Evolutionary conservation across 495 filamentous ascomycete species (phyloP).

Genomic region (Poronia punctata): DNA sequence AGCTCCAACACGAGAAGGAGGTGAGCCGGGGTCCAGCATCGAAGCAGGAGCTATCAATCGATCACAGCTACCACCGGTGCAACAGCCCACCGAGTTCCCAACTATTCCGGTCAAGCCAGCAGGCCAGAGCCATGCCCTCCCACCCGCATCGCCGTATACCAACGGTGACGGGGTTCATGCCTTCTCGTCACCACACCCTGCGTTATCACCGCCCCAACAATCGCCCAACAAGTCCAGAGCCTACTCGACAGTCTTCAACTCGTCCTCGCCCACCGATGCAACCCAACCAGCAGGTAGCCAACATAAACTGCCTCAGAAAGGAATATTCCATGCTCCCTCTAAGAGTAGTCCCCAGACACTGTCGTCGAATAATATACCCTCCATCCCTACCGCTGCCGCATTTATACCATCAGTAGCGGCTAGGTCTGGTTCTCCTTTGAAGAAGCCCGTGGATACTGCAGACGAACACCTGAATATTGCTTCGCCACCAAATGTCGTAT

Average conservation of each 20-base stretch:
- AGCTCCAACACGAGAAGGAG: constrained; percentile 8
- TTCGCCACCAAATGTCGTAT: constrained; percentile 14
- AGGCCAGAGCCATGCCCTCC: constrained; percentile 13
- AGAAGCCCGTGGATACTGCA: constrained; percentile 18
- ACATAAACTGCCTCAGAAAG: constrained; percentile 20
- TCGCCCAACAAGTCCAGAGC: constrained; percentile 34
- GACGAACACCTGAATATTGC: constrained; percentile 14
- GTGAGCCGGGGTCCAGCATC: constrained; percentile 4
- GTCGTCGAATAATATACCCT: constrained; percentile 18
- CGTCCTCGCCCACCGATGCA: constrained; percentile 17
- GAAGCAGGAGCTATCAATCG: constrained; percentile 4
- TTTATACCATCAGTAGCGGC: constrained; percentile 12
- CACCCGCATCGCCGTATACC: constrained; percentile 19
- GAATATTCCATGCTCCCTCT: constrained; percentile 19
- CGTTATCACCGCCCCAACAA: constrained; percentile 32
- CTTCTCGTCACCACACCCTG: constrained; percentile 39
- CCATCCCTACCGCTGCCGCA: constrained; percentile 19
- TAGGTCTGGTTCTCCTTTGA: constrained; percentile 18
- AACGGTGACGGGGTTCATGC: constrained; percentile 26
- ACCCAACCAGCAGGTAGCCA: constrained; percentile 7
- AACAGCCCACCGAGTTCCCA: constrained; percentile 1
- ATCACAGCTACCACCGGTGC: constrained; percentile 8
- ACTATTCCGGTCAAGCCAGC: constrained; percentile 20
- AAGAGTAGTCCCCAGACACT: constrained; percentile 20
- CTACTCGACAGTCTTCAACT: constrained; percentile 33